phyloP scores from a whole-genome alignment of 2,329 filamentous ascomycete genomes.

The Sclerotinia spermophila region DNA sequence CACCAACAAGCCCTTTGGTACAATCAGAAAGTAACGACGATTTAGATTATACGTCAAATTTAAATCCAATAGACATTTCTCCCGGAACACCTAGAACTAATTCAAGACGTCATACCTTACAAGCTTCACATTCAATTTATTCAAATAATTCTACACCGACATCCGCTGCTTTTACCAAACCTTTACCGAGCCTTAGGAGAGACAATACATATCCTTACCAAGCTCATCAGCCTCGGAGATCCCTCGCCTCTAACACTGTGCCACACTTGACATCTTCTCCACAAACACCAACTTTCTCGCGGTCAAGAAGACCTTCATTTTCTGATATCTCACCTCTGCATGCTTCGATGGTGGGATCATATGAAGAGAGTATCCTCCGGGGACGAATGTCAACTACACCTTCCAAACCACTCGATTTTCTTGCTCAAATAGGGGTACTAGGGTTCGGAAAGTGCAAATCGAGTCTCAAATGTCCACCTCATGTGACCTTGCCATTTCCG shows the following conservation, averaged over 20 bases:
- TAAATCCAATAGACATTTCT: conserved; percentile 50
- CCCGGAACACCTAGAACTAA: conserved; percentile 37
- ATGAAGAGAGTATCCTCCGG: conserved; percentile 92
- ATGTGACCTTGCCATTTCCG: conserved; percentile 86
- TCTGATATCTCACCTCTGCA: conserved; percentile 75
- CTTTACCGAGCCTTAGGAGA: conserved; percentile 49
- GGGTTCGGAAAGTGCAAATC: conserved; percentile 86
- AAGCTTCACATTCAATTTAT: conserved; percentile 54
- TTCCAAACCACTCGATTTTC: conserved; percentile 86
- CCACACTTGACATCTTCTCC: conserved; percentile 43
- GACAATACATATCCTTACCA: conserved; percentile 68
- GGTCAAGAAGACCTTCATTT: conserved; percentile 65
- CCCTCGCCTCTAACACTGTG: conserved; percentile 59
- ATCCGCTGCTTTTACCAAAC: conserved; percentile 43
- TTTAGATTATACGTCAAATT: conserved; percentile 56
- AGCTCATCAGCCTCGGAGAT: conserved; percentile 73
- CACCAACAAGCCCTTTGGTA: conserved; percentile 88
- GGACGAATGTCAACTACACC: conserved; percentile 96
- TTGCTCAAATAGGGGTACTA: conserved; percentile 91
- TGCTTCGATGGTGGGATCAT: conserved; percentile 94
- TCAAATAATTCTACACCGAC: conserved; percentile 39
- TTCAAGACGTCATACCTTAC: conserved; percentile 67
- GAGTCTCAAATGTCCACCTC: conserved; percentile 78
- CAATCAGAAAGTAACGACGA: conserved; percentile 85
- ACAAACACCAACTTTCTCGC: conserved; percentile 49